Evolutionary conservation across 495 filamentous ascomycete species (phyloP), one percentile per base, ranked within the genome.

Genomic region (Annulohypoxylon nitens): DNA sequence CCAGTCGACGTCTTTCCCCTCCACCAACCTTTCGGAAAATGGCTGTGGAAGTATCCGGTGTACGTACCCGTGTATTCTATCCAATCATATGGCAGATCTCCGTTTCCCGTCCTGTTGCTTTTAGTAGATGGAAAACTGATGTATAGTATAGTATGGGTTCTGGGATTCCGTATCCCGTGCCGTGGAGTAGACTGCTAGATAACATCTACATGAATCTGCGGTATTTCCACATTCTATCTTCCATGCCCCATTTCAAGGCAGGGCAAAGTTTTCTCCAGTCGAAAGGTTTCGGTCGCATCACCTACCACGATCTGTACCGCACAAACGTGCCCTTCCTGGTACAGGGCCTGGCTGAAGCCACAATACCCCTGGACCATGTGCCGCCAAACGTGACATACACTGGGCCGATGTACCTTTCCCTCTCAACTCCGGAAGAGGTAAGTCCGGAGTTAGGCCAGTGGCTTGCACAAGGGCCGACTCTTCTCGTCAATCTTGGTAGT

Each of bases 401-500:
- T 68, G 83, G 84, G 0, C 82, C 84, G 0, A 86, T 85, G 36
- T 73, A 82, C 3, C 79, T 81, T 2, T 74, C 76, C 3, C 72
- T 75, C 48, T 70, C 71, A n/a, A 69, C 82, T 0, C 78, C 84
- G 0, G 61, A 79, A 55, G 75, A 82, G 18, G 63, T 75, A 18
- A 82, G 86, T 55, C 80, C 84, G 0, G 81, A 80, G n/a, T 57
- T 89, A 62, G 73, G 73, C 18, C 43, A 64, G 9, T 89, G 87
- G 87, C 78, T 89, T 14, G 67, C 77, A 2, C 75, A 78, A 2
- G 74, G 61, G 4, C 83, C 85, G 5, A 88, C 85, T 0, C 69
- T 89, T 7, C 75, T 89, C 14, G 79, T 89, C 39, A 86, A 83
- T 63, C 81, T 88, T 0, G 87, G 87, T 0, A 85, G 83, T 0